Conservation (phyloP, 1,139 yeast genomes). For the Pichia sp. region DNA sequence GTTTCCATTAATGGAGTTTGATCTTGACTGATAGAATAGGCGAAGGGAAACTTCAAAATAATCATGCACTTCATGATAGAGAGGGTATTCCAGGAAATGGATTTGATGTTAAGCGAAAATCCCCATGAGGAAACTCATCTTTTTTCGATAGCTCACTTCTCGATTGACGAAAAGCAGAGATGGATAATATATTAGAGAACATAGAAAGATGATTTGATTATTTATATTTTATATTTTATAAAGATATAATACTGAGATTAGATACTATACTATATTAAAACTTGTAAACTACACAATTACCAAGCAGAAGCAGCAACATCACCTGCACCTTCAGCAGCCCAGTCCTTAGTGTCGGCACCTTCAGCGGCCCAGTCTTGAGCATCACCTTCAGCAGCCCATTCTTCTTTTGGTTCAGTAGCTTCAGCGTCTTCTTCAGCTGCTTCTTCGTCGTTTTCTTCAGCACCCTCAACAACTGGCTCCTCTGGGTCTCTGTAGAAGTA, state of each 20-base stretch:
- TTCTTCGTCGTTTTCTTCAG: constrained; percentile 57
- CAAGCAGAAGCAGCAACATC: constrained; percentile 32
- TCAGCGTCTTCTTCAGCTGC: constrained; percentile 56
- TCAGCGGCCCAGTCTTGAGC: constrained; percentile 71
- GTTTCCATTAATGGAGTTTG: not conserved
- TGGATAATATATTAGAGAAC: constrained; percentile 2
- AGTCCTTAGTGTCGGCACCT: constrained; percentile 38
- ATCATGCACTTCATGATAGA: too few relatives aligned
- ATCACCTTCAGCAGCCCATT: constrained; percentile 40
- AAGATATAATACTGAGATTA: constrained; percentile 12
- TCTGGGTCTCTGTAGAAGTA: constrained; percentile 99
- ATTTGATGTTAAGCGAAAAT: not conserved
- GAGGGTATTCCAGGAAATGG: too few relatives aligned
- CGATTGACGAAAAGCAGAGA: too few relatives aligned
- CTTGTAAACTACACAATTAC: constrained; percentile 24
- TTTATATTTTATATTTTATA: constrained; percentile 11
- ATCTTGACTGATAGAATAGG: not conserved
- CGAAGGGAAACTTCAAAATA: too few relatives aligned
- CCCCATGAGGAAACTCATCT: too few relatives aligned
- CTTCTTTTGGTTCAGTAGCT: constrained; percentile 31
- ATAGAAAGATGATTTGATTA: constrained; percentile 16
- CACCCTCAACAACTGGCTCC: constrained; percentile 85
- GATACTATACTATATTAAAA: constrained; percentile 12
- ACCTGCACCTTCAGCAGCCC: constrained; percentile 38
- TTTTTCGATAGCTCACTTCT: too few relatives aligned